Percentiles rank a stretch among this genome's conserved stretches.
These are phyloP conservation scores for Saprolegnia diclina DNA, from an alignment of 352 stramenopile species.

Conservation along the genomic window DNA sequence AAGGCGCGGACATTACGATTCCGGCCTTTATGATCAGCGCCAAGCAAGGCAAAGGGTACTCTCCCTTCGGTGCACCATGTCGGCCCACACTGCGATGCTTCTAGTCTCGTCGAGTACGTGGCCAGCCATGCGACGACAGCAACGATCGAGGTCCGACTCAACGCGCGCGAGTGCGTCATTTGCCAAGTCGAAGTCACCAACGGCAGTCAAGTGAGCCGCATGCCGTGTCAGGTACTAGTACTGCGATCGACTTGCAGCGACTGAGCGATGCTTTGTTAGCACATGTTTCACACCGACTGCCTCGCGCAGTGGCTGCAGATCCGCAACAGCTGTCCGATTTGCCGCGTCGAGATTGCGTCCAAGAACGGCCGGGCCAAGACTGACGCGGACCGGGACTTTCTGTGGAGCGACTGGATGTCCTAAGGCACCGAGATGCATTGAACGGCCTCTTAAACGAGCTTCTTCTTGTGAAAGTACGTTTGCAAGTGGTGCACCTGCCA, in stretches of 20 bases:
- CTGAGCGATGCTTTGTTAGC: constrained; percentile 31
- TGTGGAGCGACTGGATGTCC: constrained; percentile 77
- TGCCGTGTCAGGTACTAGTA: constrained; percentile 54
- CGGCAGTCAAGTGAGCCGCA: constrained; percentile 58
- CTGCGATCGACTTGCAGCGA: not conserved
- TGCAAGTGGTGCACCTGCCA: constrained; percentile 79
- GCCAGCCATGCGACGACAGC: constrained; percentile 30
- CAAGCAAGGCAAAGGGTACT: constrained; percentile 56
- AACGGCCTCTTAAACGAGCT: constrained; percentile 53
- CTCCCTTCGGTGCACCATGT: not conserved
- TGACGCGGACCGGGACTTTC: constrained; percentile 48
- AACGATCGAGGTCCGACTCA: constrained; percentile 53
- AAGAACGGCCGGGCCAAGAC: constrained; percentile 39
- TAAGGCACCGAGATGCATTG: constrained; percentile 27
- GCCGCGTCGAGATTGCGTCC: constrained; percentile 59
- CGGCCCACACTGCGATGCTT: not conserved
- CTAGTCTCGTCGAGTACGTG: constrained; percentile 58
- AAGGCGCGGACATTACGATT: constrained; percentile 52
- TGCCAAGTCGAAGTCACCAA: constrained; percentile 74
- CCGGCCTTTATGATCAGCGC: constrained; percentile 74
- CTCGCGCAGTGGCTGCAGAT: constrained; percentile 77
- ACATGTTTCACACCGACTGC: constrained; percentile 77
- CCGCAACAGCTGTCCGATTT: constrained; percentile 79
- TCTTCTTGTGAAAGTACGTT: constrained; percentile 81
- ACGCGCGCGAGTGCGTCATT: constrained; percentile 73